Percentiles rank a stretch among this genome's conserved stretches.
Evolutionary conservation across 129 eudicot species (phyloP).

Genomic region (Oenanthe sinensis): DNA sequence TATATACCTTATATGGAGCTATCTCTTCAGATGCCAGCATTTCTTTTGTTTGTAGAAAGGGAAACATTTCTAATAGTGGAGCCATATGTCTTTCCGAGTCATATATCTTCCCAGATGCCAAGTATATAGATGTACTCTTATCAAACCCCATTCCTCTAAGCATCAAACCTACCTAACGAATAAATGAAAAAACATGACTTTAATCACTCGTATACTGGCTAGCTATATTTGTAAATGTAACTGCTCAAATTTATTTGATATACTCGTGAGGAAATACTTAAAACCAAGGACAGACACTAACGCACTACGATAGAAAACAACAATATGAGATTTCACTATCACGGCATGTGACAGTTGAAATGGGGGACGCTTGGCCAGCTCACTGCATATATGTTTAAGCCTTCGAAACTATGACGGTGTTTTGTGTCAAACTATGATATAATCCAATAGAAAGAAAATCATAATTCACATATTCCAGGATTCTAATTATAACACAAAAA

Average conservation of each 20-base stretch:
- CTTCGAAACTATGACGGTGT: not conserved
- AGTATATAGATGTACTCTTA: conserved; percentile 62
- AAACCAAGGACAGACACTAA: not conserved
- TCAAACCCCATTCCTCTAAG: conserved; percentile 98
- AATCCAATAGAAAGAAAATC: not conserved
- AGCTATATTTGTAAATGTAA: not conserved
- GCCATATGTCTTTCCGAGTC: conserved; percentile 88
- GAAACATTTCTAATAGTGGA: conserved; percentile 89
- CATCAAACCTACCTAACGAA: conserved; percentile 83
- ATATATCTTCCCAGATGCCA: conserved; percentile 95
- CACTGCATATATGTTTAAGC: not conserved
- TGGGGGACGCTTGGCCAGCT: not conserved
- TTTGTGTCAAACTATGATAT: not conserved
- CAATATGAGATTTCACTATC: not conserved
- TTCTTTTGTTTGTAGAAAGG: conserved; percentile 85
- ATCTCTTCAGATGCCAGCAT: conserved; percentile 86
- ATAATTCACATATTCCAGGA: not conserved
- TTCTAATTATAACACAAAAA: not conserved
- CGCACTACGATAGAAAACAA: not conserved
- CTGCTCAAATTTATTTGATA: not conserved
- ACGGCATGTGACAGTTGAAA: not conserved
- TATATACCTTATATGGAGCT: conserved; percentile 63
- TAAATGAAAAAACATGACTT: not conserved
- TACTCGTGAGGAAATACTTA: not conserved
- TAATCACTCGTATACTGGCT: not conserved